Conservation (phyloP, 805 yeast genomes). For the Candida taoyuanica region DNA sequence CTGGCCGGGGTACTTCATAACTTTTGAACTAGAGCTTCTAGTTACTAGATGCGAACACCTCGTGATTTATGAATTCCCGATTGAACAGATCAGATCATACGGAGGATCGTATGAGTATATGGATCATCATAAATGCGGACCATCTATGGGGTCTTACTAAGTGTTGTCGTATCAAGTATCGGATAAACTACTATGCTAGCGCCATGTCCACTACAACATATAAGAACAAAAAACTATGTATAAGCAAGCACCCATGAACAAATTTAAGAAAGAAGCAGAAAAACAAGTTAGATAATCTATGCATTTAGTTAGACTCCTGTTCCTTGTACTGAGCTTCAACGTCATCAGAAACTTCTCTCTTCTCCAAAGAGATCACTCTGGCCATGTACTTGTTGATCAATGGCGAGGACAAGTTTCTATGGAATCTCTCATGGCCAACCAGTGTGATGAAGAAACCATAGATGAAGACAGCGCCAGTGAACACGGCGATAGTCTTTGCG, state of each 20-base stretch:
- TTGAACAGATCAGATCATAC: too few relatives aligned
- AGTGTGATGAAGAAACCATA: constrained; percentile 43
- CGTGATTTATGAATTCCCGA: too few relatives aligned
- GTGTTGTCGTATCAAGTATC: background rate
- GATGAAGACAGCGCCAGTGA: constrained; percentile 64
- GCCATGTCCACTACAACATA: background rate
- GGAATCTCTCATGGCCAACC: constrained; percentile 54
- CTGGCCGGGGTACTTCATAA: too few relatives aligned
- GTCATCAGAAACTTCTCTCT: background rate
- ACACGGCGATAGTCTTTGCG: constrained; percentile 65
- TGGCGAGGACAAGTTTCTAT: constrained; percentile 31
- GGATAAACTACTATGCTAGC: background rate
- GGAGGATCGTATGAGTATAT: too few relatives aligned
- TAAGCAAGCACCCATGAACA: background rate
- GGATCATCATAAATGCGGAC: too few relatives aligned
- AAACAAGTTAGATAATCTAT: too few relatives aligned
- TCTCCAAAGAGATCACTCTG: constrained; percentile 15
- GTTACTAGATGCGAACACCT: too few relatives aligned
- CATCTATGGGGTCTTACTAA: too few relatives aligned
- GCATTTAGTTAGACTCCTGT: background rate
- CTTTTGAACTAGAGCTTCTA: too few relatives aligned
- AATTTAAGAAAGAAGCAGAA: too few relatives aligned
- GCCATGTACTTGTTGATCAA: constrained; percentile 28
- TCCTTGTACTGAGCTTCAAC: background rate
- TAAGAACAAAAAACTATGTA: background rate